These are phyloP conservation scores for Nakataea oryzae DNA, from an alignment of 2,329 filamentous ascomycete species.

Conservation along the genomic window DNA sequence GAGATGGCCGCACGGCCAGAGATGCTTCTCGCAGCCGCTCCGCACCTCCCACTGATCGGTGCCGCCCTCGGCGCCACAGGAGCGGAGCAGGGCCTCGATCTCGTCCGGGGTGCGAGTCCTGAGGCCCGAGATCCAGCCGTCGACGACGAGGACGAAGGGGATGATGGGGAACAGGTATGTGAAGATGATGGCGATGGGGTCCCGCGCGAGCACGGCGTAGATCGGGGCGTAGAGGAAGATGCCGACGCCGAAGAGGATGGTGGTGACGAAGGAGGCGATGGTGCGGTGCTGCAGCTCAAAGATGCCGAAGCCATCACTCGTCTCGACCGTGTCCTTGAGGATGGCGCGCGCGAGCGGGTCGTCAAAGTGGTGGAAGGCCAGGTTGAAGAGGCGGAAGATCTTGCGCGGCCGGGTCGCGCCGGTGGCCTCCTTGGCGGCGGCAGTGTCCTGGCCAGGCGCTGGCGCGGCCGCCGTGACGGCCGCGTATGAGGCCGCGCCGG, in stretches of 20 bases:
- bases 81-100: constrained; percentile 46
- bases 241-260: constrained; percentile 40
- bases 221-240: constrained; percentile 41
- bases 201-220: constrained; percentile 40
- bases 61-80: constrained; percentile 31
- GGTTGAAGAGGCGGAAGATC: constrained; percentile 61
- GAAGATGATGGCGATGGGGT: constrained; percentile 48
- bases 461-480: background rate
- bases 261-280: constrained; percentile 39
- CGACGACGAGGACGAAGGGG: constrained; percentile 57
- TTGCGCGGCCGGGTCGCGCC: constrained; percentile 14
- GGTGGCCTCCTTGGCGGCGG: constrained; percentile 5
- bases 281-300: constrained; percentile 65
- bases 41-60: constrained; percentile 35
- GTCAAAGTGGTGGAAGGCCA: constrained; percentile 70
- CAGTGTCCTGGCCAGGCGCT: constrained; percentile 18
- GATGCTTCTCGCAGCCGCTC: constrained; percentile 33
- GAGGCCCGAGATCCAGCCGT: constrained; percentile 57
- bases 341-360: constrained; percentile 51
- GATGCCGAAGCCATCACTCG: constrained; percentile 57
- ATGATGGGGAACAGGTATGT: constrained; percentile 57
- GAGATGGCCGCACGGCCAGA: constrained; percentile 40
- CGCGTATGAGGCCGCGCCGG: background rate
- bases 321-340: constrained; percentile 53
- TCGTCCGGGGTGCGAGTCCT: constrained; percentile 58